Conservation (phyloP, 2,329 filamentous ascomycete genomes). For the Stylonectria norvegica region DNA sequence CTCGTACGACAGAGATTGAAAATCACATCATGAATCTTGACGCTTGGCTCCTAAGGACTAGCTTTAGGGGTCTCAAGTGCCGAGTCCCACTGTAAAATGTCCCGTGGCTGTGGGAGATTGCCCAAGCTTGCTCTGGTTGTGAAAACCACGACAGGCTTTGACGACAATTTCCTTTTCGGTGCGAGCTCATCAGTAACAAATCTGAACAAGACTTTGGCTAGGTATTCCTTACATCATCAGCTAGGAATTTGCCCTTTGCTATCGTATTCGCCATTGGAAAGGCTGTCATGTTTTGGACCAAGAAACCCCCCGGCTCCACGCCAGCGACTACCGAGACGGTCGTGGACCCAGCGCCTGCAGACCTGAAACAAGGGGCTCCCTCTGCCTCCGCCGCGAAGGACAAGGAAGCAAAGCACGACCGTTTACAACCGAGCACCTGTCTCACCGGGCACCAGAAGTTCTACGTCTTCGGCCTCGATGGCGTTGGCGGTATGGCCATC, state of each 20-base stretch:
- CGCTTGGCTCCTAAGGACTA: neutral
- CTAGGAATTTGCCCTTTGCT: neutral
- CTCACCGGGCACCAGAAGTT: constrained; percentile 44
- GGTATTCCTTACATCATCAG: neutral
- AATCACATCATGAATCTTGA: too few relatives aligned
- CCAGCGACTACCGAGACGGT: constrained; percentile 16
- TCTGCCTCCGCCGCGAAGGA: neutral
- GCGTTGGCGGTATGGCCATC: constrained; percentile 44
- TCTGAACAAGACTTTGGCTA: too few relatives aligned
- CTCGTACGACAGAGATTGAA: too few relatives aligned
- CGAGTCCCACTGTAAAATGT: neutral
- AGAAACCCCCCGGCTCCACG: constrained; percentile 5
- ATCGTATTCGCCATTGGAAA: constrained; percentile 6
- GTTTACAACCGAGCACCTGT: constrained; percentile 37
- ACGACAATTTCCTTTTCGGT: too few relatives aligned
- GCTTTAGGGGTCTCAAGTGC: neutral
- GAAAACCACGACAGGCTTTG: too few relatives aligned
- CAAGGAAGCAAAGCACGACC: neutral
- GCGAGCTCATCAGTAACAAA: too few relatives aligned
- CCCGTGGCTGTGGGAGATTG: neutral
- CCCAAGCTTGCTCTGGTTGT: too few relatives aligned
- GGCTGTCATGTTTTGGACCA: constrained; percentile 11
- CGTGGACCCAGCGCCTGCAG: constrained; percentile 17
- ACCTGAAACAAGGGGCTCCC: constrained; percentile 14
- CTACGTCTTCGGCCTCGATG: constrained; percentile 48